Base-by-base conservation (phyloP, 1,284 basidiomycete genomes). In the Trichosporon asahii region DNA sequence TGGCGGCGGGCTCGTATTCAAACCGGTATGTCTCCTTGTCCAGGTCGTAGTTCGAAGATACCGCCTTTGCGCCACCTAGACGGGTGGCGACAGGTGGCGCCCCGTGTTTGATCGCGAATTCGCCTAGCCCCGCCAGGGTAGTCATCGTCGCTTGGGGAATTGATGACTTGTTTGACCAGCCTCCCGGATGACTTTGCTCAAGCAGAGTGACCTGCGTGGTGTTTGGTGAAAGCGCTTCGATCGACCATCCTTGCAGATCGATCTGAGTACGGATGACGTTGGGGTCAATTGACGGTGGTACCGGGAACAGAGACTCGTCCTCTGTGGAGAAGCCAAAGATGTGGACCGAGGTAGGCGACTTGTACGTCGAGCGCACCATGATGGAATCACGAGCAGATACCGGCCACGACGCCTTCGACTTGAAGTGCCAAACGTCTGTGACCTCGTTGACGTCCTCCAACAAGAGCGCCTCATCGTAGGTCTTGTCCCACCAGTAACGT, bases 171-270 rank as follows among this genome's bases (percentile, higher is more conserved):
- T 94, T 94, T 6, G 94, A 90, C 96, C 96, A 98, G 65, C 95
- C 95, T 79, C 97, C 94, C 1, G 95, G 95, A 82, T 98, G 95
- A 14, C 93, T 95, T 84, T 99, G 97, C 80, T 99, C 97, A 3
- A 99, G 88, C 2, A 99, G 85, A 0, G 95, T 98, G 68, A 98
- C 89, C 40, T 94, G 90, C 0, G 95, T 97, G 0, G 97, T 99
- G 0, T 91, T 98, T 0, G 95, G 97, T 1, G 94, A 98, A 3
- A 99, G 86, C 0, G 93, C 89, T 82, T 99, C 96, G 74, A 99
- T 94, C 0, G 95, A 93, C 93, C 95, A 98, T 60, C 96, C 97
- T 82, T 95, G 93, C 40, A 99, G 85, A 79, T 98, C 95, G 33
- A 98, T 91, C 80, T 98, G 95, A 0, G 93, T 94, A 18, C 96